These are phyloP conservation scores for Trichoderma simmonsii DNA, from an alignment of 2,329 filamentous ascomycete species.

Conservation along the genomic window DNA sequence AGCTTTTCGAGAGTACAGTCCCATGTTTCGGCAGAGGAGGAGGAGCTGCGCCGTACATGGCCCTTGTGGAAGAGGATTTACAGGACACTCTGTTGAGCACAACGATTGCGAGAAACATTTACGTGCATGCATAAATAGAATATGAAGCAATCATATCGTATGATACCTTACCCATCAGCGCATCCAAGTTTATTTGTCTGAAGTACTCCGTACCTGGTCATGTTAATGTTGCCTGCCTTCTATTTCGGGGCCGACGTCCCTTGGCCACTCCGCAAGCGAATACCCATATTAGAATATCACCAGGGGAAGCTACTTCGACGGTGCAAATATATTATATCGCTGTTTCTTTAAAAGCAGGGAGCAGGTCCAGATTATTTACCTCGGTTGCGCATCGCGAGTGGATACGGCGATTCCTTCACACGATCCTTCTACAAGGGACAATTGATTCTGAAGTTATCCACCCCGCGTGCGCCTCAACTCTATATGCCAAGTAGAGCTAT, in stretches of 20 bases:
- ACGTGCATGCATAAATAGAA: neutral
- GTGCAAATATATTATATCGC: no score
- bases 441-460: neutral
- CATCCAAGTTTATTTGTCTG: neutral
- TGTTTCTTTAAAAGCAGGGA: neutral
- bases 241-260: neutral
- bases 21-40: neutral
- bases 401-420: neutral
- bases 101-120: neutral
- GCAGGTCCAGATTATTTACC: neutral
- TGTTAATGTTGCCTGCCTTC: neutral
- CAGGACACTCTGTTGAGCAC: neutral
- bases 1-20: neutral
- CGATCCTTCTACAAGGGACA: neutral
- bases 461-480: neutral
- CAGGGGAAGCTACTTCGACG: neutral
- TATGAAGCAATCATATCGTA: neutral
- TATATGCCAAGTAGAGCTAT: neutral
- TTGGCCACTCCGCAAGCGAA: neutral
- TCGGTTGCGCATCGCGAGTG: neutral
- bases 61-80: slow-evolving; percentile 12
- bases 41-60: neutral
- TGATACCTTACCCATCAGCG: neutral
- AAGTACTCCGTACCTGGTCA: neutral
- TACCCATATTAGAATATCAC: neutral